Conservation (phyloP, 164 flowering plant species). For the Macadamia tetraphylla region DNA sequence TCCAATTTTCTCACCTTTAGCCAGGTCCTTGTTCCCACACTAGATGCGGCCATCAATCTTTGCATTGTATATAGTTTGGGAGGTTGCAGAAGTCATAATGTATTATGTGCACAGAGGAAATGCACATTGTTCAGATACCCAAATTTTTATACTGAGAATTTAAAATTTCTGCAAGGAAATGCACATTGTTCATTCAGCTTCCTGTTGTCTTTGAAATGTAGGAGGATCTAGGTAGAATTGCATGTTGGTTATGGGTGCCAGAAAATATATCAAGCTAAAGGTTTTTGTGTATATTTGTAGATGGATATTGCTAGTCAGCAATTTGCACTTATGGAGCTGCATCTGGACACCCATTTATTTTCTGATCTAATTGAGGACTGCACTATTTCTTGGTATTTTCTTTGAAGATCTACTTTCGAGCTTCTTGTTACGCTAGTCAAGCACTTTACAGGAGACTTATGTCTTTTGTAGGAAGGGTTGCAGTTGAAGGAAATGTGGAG, state of each 20-base stretch:
- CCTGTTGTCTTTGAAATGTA: background rate
- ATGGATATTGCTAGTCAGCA: too few relatives aligned
- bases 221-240: background rate
- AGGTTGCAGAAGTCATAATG: too few relatives aligned
- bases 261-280: background rate
- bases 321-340: background rate
- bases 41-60: too few relatives aligned
- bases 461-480: slow-evolving; percentile 31
- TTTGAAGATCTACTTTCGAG: background rate
- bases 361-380: background rate
- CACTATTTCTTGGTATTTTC: too few relatives aligned
- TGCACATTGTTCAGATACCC: background rate
- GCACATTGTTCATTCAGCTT: too few relatives aligned
- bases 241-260: background rate
- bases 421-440: background rate
- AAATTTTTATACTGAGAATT: background rate
- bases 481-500: slow-evolving; percentile 65
- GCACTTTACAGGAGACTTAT: background rate
- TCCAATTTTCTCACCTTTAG: too few relatives aligned
- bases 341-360: background rate
- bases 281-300: background rate
- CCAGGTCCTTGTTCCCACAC: too few relatives aligned
- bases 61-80: too few relatives aligned
- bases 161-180: too few relatives aligned
- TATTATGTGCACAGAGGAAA: background rate